Base-by-base conservation (phyloP, 441 rosid genomes). In the Aleurites moluccanus region DNA sequence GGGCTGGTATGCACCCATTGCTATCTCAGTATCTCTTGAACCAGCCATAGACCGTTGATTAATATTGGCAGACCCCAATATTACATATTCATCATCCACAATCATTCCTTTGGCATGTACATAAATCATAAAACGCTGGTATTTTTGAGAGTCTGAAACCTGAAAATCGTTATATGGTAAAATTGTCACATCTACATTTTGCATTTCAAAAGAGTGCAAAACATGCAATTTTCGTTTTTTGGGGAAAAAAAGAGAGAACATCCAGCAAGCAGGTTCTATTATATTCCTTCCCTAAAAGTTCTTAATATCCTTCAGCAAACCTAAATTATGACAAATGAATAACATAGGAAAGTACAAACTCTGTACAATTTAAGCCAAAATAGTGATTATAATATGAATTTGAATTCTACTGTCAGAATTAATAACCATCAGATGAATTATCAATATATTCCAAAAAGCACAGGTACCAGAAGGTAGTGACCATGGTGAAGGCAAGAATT, bases 21-120 rank as follows among this genome's bases (percentile, higher is more conserved):
- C 98, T 52, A 93, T 91, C 85, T 93, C 98, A 0, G 98, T 93
- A 80, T 93, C 98, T 74, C 96, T 81, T 11, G 92, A 85, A 50
- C 98, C 97, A 18, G 96, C 94, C 91, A 93, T 62, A 28, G 97
- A 91, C 53, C 98, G 86, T 73, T 93, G 90, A 77, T 93, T 93
- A 66, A 93, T 90, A 78, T 93, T 93, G 56, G 96, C 97, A 6
- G 98, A 93, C 20, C 98, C 98, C 75, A 91, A 42, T 72, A 93
- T 80, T 40, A 91, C 86, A 60, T 90, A 90, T 75, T 90, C 98
- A 18, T 93, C 98, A 60, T 93, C 98, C 15, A 89, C 87, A 55
- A 93, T 75, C 97, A 93, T 90, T 82, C 97, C 98, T 79, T 92
- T 93, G 1, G 97, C 86, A 47, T 93, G 96, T 20, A 90, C 94